These are phyloP conservation scores for Hygrophila difformis DNA, from an alignment of 257 asterid genomes.

Conservation along the genomic window DNA sequence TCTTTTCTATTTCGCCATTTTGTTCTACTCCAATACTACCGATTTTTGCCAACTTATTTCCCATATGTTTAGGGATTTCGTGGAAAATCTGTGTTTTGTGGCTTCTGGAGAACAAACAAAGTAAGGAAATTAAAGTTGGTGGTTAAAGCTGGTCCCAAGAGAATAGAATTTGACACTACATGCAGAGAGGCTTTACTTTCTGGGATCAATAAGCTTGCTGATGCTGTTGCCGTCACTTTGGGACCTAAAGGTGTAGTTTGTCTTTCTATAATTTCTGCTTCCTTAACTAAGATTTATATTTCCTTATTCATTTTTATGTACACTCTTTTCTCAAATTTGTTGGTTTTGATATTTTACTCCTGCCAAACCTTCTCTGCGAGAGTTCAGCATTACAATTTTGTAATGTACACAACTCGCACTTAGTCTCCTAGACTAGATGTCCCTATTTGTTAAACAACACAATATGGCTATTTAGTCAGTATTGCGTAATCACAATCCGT, in stretches of 20 bases:
- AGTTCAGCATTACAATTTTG: neutral
- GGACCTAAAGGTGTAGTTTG: slow-evolving; percentile 72
- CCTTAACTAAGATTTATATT: neutral
- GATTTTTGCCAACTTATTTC: neutral
- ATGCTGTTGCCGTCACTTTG: slow-evolving; percentile 88
- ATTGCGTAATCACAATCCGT: no score
- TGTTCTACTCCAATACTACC: slow-evolving; percentile 2
- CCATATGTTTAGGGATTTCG: slow-evolving; percentile 27
- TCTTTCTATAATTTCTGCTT: neutral
- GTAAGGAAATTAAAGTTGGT: slow-evolving; percentile 21
- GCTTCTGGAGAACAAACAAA: slow-evolving; percentile 28
- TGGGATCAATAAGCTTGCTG: slow-evolving; percentile 91
- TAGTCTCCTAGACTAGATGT: no score
- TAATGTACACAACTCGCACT: no score
- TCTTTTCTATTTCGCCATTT: neutral
- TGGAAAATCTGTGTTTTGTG: slow-evolving; percentile 25
- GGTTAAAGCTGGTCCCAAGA: slow-evolving; percentile 81
- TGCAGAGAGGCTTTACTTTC: slow-evolving; percentile 70
- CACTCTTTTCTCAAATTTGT: neutral
- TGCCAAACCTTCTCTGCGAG: neutral
- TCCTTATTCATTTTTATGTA: neutral
- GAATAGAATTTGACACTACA: slow-evolving; percentile 60
- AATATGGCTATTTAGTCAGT: no score
- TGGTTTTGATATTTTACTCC: neutral
- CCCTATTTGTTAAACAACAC: no score